Conservation (phyloP, 495 filamentous ascomycete genomes). For the Xylaria palmicola region DNA sequence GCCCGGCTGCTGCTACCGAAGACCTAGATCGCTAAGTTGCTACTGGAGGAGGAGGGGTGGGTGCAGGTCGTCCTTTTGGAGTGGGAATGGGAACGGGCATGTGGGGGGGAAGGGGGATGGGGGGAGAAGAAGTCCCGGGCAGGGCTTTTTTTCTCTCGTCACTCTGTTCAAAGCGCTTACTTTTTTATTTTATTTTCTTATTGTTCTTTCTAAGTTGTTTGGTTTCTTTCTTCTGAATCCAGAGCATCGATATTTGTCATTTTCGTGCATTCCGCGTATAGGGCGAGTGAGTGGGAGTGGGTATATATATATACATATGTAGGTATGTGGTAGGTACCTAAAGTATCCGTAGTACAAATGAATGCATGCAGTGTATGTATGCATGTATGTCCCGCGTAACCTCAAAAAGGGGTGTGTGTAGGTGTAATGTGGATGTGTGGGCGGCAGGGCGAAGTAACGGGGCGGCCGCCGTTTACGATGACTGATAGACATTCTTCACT, state of each 20-base stretch:
- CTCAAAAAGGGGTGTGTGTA: no score
- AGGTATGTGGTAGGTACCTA: not conserved
- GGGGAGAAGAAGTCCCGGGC: slow-evolving; percentile 2
- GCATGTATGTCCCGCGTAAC: no score
- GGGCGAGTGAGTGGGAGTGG: not conserved
- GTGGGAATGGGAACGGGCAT: not conserved
- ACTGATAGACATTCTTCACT: not conserved
- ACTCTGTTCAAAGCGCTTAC: not conserved
- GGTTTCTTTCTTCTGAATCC: not conserved
- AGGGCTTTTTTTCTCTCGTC: no score
- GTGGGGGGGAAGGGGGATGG: not conserved
- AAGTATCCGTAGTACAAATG: no score
- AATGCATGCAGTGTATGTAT: no score
- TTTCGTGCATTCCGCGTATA: not conserved
- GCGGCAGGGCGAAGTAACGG: not conserved
- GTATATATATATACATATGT: not conserved
- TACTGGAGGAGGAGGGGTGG: no score
- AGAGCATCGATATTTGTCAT: slow-evolving; percentile 7
- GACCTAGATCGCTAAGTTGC: no score
- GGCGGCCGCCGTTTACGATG: not conserved
- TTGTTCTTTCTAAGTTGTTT: no score
- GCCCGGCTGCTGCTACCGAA: slow-evolving; percentile 10
- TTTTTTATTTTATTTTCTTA: no score
- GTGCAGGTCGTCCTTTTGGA: not conserved
- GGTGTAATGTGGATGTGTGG: not conserved